These are phyloP conservation scores for Oldenlandia corymbosa DNA, from an alignment of 257 asterid species.

Conservation along the genomic window DNA sequence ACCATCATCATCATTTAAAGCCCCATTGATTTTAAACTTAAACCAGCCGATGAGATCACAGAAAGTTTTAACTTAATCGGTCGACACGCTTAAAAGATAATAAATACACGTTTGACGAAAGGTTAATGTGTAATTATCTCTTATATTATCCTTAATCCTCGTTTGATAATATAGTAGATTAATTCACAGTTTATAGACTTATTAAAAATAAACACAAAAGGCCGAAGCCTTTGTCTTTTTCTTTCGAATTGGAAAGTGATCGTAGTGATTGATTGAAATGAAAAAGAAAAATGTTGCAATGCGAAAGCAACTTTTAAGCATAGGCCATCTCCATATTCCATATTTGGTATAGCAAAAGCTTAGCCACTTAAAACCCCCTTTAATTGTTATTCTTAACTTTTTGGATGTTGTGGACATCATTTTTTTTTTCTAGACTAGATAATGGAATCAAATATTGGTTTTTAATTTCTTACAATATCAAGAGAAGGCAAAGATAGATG, in stretches of 20 bases:
- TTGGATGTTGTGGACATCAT: neutral
- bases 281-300: neutral
- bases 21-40: neutral
- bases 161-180: too few relatives aligned
- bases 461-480: too few relatives aligned
- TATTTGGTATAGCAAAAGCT: conserved; percentile 13
- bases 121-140: too few relatives aligned
- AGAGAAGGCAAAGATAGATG: too few relatives aligned
- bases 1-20: neutral
- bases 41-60: neutral
- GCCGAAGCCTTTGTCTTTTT: conserved; percentile 20
- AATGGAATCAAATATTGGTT: too few relatives aligned
- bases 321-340: conserved; percentile 12
- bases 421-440: conserved; percentile 6
- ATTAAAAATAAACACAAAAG: conserved; percentile 18
- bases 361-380: conserved; percentile 11
- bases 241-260: conserved; percentile 18
- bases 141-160: too few relatives aligned
- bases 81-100: neutral
- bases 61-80: neutral
- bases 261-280: conserved; percentile 1
- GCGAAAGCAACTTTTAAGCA: conserved; percentile 15
- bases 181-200: conserved; percentile 3
- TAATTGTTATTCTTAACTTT: conserved; percentile 11
- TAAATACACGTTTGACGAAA: neutral